Base-by-base conservation (phyloP, 345 rosid genomes). In the Brassica cretica region DNA sequence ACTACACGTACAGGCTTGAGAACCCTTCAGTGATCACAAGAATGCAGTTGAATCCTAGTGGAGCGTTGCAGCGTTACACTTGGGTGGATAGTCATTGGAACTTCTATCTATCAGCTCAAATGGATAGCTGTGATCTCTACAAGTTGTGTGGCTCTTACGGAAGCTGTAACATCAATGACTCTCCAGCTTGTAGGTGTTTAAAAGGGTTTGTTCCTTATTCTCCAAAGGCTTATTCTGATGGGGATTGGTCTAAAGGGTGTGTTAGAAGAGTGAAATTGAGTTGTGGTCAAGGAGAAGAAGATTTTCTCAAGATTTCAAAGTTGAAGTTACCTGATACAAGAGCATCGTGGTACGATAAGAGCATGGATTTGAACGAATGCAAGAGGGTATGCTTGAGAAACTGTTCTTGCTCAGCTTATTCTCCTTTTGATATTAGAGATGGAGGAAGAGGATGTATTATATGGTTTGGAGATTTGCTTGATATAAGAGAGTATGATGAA, bases 81-180 rank as follows among this genome's bases (percentile, higher is more conserved):
- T 90, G 95, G 97, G 81, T 88, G 1, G 85, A 83, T 3, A 85
- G 81, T 11, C 81, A 25, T 6, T 93, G 98, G 99, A 86, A 76
- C 72, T 11, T 74, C 15, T 95, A 89, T 63, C 88, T 97, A 90
- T 90, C 84, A 1, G 97, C 97, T 6, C 90, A 87, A 2, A 90
- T 89, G 70, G 98, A 92, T 70, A 97, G 93, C 70, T 94, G 98
- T 75, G 98, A 94, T 86, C 0, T 51, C 1, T 91, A 85, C 78
- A 5, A 8, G 0, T 88, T 80, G 82, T 94, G 98, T 66, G 98
- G 98, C 25, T 82, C 93, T 0, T 89, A 79, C 68, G 98, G 98
- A 5, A 68, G 89, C 5, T 94, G 98, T 5, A 93, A 94, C 78
- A 74, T 82, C 7, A 86, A 92, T 75, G 87, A 81, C 0, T 91